Evolutionary conservation across 495 filamentous ascomycete genomes (phyloP).

Genomic region (Xylaria intraflava): DNA sequence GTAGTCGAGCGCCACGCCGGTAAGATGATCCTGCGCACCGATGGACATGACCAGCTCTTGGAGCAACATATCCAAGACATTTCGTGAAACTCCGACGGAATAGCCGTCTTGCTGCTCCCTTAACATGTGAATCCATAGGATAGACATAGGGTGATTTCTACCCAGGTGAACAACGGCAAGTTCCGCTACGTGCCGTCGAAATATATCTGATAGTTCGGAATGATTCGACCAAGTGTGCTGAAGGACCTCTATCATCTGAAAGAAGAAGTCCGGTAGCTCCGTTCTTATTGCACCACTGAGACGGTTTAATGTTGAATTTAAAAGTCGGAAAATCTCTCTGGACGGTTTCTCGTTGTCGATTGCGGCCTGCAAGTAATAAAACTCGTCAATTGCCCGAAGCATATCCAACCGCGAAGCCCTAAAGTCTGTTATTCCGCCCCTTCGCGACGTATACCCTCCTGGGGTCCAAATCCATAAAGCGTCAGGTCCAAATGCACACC

Average conservation of each 20-base stretch:
- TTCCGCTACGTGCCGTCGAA: conserved; percentile 11
- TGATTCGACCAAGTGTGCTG: conserved; percentile 11
- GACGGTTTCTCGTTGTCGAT: conserved; percentile 6
- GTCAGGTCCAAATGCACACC: conserved; percentile 3
- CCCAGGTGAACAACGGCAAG: conserved; percentile 10
- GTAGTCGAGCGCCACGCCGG: conserved; percentile 7
- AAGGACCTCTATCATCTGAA: conserved; percentile 14
- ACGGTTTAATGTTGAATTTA: conserved; percentile 9
- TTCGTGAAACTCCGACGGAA: neutral
- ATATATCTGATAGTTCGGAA: conserved; percentile 4
- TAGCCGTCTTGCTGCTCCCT: neutral
- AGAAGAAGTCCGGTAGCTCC: conserved; percentile 13
- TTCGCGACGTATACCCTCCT: conserved; percentile 3
- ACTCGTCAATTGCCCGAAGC: conserved; percentile 11
- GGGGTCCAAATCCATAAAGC: conserved; percentile 3
- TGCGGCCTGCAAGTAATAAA: conserved; percentile 9
- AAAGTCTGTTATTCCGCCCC: neutral
- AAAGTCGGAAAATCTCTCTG: conserved; percentile 6
- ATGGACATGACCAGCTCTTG: conserved; percentile 1
- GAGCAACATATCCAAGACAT: conserved; percentile 7
- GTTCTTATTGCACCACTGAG: conserved; percentile 7
- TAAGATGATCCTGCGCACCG: conserved; percentile 9
- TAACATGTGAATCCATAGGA: conserved; percentile 9
- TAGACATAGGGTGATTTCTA: conserved; percentile 8
- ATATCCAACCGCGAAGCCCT: conserved; percentile 1